Evolutionary conservation across 2,329 filamentous ascomycete genomes (phyloP).

Genomic region (Talaromyces sp.): DNA sequence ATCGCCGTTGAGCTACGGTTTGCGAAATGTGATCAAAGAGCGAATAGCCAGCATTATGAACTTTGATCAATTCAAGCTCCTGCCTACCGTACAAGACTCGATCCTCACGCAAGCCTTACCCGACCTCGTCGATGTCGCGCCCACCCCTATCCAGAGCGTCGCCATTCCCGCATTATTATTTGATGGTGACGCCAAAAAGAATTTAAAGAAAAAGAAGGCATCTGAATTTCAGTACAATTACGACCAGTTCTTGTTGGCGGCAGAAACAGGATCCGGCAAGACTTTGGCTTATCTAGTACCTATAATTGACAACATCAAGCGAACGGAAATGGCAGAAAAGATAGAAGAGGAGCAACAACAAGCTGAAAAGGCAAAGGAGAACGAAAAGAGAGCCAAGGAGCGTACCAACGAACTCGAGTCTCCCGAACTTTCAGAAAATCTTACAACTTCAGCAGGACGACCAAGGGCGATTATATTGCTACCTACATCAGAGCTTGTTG

Average conservation of each 20-base stretch:
- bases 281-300: slow-evolving; percentile 90
- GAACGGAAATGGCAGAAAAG: slow-evolving; percentile 62
- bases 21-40: slow-evolving; percentile 59
- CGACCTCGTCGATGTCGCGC: slow-evolving; percentile 68
- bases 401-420: slow-evolving; percentile 60
- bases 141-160: slow-evolving; percentile 84
- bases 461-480: slow-evolving; percentile 83
- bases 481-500: slow-evolving; percentile 85
- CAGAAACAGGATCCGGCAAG: slow-evolving; percentile 96
- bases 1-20: slow-evolving; percentile 70
- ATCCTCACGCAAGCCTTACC: slow-evolving; percentile 70
- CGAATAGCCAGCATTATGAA: slow-evolving; percentile 63
- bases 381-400: slow-evolving; percentile 46
- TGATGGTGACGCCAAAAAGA: slow-evolving; percentile 42
- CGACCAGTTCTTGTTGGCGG: slow-evolving; percentile 75
- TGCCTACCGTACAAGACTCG: slow-evolving; percentile 67
- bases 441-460: slow-evolving; percentile 67
- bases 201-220: slow-evolving; percentile 26
- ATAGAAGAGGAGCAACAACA: slow-evolving; percentile 54
- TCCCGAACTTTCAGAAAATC: slow-evolving; percentile 54
- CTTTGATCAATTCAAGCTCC: slow-evolving; percentile 76
- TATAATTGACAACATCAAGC: slow-evolving; percentile 78
- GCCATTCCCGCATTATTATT: slow-evolving; percentile 79
- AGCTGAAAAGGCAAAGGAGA: slow-evolving; percentile 56
- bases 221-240: slow-evolving; percentile 45